phyloP scores from a whole-genome alignment of 1,139 yeast species.

The Komagataea norvegica region DNA sequence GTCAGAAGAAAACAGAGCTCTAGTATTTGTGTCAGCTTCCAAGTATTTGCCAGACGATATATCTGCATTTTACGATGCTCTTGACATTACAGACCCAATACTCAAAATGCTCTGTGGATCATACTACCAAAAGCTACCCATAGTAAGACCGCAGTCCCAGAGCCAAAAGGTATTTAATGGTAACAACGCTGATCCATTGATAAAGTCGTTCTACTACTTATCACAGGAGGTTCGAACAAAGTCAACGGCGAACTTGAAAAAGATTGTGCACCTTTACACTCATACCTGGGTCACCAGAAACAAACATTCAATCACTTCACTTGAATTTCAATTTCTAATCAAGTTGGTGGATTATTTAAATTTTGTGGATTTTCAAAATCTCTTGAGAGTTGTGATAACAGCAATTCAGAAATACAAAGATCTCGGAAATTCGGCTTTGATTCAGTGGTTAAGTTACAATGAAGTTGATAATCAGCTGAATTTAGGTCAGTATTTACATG shows the following conservation, averaged over 20 bases:
- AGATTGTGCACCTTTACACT: slow-evolving; percentile 26
- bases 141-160: slow-evolving; percentile 15
- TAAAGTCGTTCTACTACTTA: slow-evolving; percentile 30
- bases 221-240: slow-evolving; percentile 30
- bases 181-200: slow-evolving; percentile 27
- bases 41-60: slow-evolving; percentile 18
- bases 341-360: slow-evolving; percentile 34
- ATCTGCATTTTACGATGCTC: slow-evolving; percentile 19
- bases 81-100: slow-evolving; percentile 19
- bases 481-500: slow-evolving; percentile 7
- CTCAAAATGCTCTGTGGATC: slow-evolving; percentile 24
- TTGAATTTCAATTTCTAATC: slow-evolving; percentile 35
- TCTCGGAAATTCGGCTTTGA: slow-evolving; percentile 6
- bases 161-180: slow-evolving; percentile 6
- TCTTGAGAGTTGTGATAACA: slow-evolving; percentile 27
- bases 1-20: slow-evolving; percentile 16
- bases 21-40: slow-evolving; percentile 21
- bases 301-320: slow-evolving; percentile 17
- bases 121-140: slow-evolving; percentile 18
- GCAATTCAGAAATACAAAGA: slow-evolving; percentile 11
- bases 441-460: slow-evolving; percentile 17
- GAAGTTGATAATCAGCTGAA: slow-evolving; percentile 12
- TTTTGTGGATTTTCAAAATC: slow-evolving; percentile 35
- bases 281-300: slow-evolving; percentile 28
- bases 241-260: slow-evolving; percentile 26